These are phyloP conservation scores for Cercospora sesami DNA, from an alignment of 2,329 filamentous ascomycete genomes.

Conservation along the genomic window DNA sequence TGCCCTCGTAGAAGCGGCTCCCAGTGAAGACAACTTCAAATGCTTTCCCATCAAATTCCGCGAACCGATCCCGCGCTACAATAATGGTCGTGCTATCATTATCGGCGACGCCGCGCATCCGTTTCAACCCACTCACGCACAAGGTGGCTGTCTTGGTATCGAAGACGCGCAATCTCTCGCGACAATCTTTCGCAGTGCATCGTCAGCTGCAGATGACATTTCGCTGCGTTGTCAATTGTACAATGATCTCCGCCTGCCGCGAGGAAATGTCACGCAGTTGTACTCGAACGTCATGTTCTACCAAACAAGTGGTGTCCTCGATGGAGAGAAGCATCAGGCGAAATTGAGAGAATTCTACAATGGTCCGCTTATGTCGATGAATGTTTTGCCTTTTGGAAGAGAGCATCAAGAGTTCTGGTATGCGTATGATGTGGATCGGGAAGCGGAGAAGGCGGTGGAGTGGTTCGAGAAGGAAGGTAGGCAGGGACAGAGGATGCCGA, in stretches of 20 bases:
- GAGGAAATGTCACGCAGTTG: constrained; percentile 14
- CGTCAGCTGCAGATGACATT: background rate
- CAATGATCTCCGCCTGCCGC: constrained; percentile 17
- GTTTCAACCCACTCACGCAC: constrained; percentile 14
- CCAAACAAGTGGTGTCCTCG: background rate
- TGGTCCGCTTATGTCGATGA: constrained; percentile 8
- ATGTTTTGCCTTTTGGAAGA: background rate
- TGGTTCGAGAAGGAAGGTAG: background rate
- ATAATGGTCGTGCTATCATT: constrained; percentile 11
- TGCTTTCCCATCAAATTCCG: constrained; percentile 18
- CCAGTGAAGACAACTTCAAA: constrained; percentile 14
- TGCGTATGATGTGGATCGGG: constrained; percentile 13
- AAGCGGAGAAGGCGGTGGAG: constrained; percentile 13
- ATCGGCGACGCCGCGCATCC: constrained; percentile 19
- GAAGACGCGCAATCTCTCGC: constrained; percentile 19
- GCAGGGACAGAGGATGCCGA: constrained; percentile 1
- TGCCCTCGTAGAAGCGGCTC: constrained; percentile 13
- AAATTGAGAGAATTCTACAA: constrained; percentile 10
- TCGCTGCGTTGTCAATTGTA: constrained; percentile 9
- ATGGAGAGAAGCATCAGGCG: constrained; percentile 2
- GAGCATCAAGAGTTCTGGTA: constrained; percentile 16
- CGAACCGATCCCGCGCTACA: constrained; percentile 12
- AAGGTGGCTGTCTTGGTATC: constrained; percentile 12
- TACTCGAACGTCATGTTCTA: constrained; percentile 19
- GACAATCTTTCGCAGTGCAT: constrained; percentile 3